phyloP scores from a whole-genome alignment of 805 yeast genomes.

The Candida tammaniensis region DNA sequence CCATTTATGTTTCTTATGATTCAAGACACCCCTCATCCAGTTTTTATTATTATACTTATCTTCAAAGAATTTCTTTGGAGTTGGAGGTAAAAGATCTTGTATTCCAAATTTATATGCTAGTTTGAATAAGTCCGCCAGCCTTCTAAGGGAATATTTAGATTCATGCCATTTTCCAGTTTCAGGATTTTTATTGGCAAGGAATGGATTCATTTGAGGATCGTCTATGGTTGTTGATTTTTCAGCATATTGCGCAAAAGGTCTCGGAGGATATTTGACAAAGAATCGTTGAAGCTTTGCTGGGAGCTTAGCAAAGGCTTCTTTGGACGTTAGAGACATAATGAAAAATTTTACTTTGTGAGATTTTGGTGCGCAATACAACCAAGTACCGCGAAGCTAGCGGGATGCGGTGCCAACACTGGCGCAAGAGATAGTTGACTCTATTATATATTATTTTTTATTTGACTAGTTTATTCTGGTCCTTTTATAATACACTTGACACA shows the following conservation, averaged over 20 bases:
- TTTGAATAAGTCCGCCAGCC: slow-evolving; percentile 81
- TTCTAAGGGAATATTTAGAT: slow-evolving; percentile 75
- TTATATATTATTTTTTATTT: no score
- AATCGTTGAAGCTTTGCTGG: slow-evolving; percentile 71
- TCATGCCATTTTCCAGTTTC: slow-evolving; percentile 74
- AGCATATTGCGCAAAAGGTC: slow-evolving; percentile 69
- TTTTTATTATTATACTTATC: slow-evolving; percentile 71
- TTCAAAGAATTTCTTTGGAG: slow-evolving; percentile 69
- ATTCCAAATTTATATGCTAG: slow-evolving; percentile 81
- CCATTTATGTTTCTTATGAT: slow-evolving; percentile 79
- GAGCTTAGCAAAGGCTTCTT: slow-evolving; percentile 54
- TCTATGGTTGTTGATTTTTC: slow-evolving; percentile 59
- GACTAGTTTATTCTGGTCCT: slow-evolving; percentile 54
- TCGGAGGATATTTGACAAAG: slow-evolving; percentile 81
- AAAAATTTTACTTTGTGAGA: slow-evolving; percentile 7
- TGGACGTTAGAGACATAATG: slow-evolving; percentile 29
- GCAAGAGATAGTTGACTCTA: no score
- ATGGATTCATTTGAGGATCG: slow-evolving; percentile 80
- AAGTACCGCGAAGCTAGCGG: not conserved
- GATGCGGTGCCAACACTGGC: no score
- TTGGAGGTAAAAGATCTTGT: slow-evolving; percentile 68
- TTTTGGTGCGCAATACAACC: not conserved
- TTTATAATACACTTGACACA: slow-evolving; percentile 79
- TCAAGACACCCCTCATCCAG: slow-evolving; percentile 71
- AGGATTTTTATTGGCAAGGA: slow-evolving; percentile 80